These are phyloP conservation scores for Arachnomyces sp. DNA, from an alignment of 2,329 filamentous ascomycete genomes.

Conservation along the genomic window DNA sequence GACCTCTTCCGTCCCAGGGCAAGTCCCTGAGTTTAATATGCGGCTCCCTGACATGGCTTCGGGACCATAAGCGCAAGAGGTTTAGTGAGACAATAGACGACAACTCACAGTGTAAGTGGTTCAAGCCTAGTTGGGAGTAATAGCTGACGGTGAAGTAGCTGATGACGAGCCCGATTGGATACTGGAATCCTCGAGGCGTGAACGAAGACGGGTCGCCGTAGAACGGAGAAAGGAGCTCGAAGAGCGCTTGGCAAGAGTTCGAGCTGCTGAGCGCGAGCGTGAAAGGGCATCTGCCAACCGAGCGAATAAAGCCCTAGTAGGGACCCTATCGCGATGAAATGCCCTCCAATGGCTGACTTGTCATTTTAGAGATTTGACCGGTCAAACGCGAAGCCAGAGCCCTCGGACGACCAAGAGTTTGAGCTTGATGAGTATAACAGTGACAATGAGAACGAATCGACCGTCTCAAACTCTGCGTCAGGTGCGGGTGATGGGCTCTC, in stretches of 20 bases:
- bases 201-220: constrained; percentile 59
- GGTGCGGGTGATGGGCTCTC: constrained; percentile 49
- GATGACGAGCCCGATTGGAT: constrained; percentile 79
- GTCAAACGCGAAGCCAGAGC: constrained; percentile 7
- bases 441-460: constrained; percentile 42
- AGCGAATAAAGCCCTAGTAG: constrained; percentile 33
- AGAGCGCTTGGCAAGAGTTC: constrained; percentile 56
- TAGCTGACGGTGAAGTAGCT: constrained; percentile 21
- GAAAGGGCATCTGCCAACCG: constrained; percentile 43
- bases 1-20: constrained; percentile 42
- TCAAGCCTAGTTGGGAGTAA: not conserved
- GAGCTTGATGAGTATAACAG: constrained; percentile 67
- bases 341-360: not conserved
- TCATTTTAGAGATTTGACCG: constrained; percentile 22
- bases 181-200: constrained; percentile 62
- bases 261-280: constrained; percentile 53
- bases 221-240: constrained; percentile 65
- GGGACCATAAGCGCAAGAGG: constrained; percentile 60
- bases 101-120: constrained; percentile 14
- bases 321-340: constrained; percentile 19
- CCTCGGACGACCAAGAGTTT: constrained; percentile 58
- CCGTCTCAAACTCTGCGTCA: constrained; percentile 17
- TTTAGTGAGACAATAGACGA: constrained; percentile 48
- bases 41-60: constrained; percentile 81
- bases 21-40: constrained; percentile 92